Evolutionary conservation across 208 protist genomes (phyloP).

Genomic region (Naegleria fowleri): DNA sequence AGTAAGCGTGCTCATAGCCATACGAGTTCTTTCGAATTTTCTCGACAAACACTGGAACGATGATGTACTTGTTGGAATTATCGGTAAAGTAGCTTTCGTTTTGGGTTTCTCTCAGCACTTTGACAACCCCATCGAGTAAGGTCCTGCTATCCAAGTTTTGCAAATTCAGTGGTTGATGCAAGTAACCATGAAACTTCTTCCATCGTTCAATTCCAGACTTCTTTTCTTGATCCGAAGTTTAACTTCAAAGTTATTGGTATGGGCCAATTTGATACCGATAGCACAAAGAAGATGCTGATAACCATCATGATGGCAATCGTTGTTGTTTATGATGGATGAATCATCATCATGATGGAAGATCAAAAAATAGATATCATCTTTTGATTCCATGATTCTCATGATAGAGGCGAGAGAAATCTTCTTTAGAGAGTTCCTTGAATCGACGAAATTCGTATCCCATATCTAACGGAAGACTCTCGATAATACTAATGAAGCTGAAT

Average conservation of each 20-base stretch:
- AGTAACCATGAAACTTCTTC: not conserved
- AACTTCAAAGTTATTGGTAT: not conserved
- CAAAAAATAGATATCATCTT: not conserved
- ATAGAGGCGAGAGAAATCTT: not conserved
- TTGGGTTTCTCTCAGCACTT: not conserved
- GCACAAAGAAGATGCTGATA: not conserved
- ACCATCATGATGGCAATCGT: too few relatives aligned
- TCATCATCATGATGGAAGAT: not conserved
- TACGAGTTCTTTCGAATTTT: not conserved
- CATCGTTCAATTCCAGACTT: not conserved
- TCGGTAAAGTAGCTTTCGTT: not conserved
- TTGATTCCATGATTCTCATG: not conserved
- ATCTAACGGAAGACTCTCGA: too few relatives aligned
- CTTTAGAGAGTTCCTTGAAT: not conserved
- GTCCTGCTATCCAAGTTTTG: not conserved
- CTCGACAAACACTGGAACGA: not conserved
- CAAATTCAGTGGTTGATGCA: not conserved
- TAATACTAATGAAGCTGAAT: too few relatives aligned
- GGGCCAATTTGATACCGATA: not conserved
- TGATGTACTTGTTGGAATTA: not conserved
- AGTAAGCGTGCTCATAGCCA: not conserved
- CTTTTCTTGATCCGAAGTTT: not conserved
- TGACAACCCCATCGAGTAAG: not conserved
- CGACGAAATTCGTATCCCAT: not conserved
- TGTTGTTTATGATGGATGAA: not conserved